Evolutionary conservation across 2,329 filamentous ascomycete genomes (phyloP).

Genomic region (Coniochaeta sp.): DNA sequence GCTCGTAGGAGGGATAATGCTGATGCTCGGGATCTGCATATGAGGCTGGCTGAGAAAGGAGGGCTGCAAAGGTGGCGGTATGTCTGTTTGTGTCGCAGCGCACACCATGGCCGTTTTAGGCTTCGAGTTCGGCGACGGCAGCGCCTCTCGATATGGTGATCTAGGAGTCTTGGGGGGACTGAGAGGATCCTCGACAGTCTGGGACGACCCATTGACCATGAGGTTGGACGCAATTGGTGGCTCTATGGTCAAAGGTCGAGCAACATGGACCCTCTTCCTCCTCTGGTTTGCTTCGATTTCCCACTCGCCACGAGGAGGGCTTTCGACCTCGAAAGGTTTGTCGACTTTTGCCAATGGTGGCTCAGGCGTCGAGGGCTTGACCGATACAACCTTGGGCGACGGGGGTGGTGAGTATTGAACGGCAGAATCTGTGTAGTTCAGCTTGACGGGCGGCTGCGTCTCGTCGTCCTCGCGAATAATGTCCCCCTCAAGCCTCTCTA

Average conservation of each 20-base stretch:
- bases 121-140: constrained; percentile 25
- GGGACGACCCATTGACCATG: constrained; percentile 60
- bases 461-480: constrained; percentile 43
- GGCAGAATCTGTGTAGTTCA: constrained; percentile 64
- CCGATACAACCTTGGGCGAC: constrained; percentile 50
- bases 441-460: constrained; percentile 22
- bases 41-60: constrained; percentile 26
- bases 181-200: constrained; percentile 54
- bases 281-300: constrained; percentile 70
- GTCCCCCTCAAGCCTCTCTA: constrained; percentile 47
- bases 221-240: constrained; percentile 27
- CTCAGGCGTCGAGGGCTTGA: constrained; percentile 34
- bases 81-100: constrained; percentile 55
- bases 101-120: constrained; percentile 37
- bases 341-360: constrained; percentile 26
- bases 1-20: constrained; percentile 81
- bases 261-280: constrained; percentile 57
- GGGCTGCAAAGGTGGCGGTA: constrained; percentile 18
- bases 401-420: constrained; percentile 78
- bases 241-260: constrained; percentile 42
- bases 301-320: constrained; percentile 35
- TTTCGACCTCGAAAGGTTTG: constrained; percentile 34
- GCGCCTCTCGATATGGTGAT: constrained; percentile 32
- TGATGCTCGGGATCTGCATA: constrained; percentile 72
- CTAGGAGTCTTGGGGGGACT: constrained; percentile 61